phyloP scores from a whole-genome alignment of 441 rosid species.

The Lepidium campestre region DNA sequence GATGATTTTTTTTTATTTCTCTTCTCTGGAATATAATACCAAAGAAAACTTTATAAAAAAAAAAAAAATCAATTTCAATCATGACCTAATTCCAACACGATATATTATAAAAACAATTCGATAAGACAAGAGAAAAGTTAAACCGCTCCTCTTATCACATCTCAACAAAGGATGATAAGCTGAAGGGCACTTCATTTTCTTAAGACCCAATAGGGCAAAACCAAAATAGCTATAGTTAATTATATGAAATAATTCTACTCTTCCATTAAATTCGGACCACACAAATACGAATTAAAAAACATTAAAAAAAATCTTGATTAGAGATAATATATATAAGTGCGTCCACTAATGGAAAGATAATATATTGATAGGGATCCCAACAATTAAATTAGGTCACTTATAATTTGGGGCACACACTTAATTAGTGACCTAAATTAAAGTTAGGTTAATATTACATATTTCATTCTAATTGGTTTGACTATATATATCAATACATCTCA shows the following conservation, averaged over 20 bases:
- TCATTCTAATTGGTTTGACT: constrained; percentile 17
- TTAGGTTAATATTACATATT: constrained; percentile 24
- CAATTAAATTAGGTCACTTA: constrained; percentile 28
- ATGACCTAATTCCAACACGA: constrained; percentile 24
- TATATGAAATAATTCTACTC: too few species aligned
- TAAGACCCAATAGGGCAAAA: constrained; percentile 17
- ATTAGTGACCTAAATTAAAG: constrained; percentile 30
- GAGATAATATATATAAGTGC: constrained; percentile 23
- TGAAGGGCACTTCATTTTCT: constrained; percentile 24
- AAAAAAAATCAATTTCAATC: constrained; percentile 11
- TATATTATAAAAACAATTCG: constrained; percentile 1
- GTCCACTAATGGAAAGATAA: constrained; percentile 24
- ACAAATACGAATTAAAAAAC: neutral
- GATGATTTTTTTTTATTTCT: neutral
- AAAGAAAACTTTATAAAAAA: neutral
- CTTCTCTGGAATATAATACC: neutral
- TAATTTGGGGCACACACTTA: constrained; percentile 3
- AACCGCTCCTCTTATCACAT: constrained; percentile 29
- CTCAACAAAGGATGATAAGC: constrained; percentile 19
- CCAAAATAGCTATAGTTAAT: constrained; percentile 1
- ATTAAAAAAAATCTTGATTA: neutral
- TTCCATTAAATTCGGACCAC: constrained; percentile 7
- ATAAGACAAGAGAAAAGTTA: constrained; percentile 14
- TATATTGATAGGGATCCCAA: constrained; percentile 17
- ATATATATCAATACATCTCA: neutral